These are phyloP conservation scores for Talaromyces trachyspermus DNA, from an alignment of 495 filamentous ascomycete genomes.

Conservation along the genomic window DNA sequence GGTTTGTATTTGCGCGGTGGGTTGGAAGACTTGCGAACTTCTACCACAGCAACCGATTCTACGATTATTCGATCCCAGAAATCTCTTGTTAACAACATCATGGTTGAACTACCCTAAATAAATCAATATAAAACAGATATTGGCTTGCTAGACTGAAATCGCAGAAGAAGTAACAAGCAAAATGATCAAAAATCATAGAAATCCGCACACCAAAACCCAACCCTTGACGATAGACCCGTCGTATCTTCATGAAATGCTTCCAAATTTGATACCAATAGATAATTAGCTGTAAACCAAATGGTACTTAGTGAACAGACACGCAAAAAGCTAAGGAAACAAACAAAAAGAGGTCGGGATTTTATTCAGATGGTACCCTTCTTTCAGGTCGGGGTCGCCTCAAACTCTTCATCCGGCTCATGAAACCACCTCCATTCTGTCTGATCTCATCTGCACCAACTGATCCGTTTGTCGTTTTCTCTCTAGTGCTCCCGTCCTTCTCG, in stretches of 20 bases:
- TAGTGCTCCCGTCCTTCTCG: conserved; percentile 45
- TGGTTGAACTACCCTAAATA: not conserved
- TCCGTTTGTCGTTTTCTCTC: conserved; percentile 67
- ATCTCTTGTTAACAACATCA: not conserved
- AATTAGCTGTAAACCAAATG: too few species aligned
- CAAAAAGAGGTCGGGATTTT: not conserved
- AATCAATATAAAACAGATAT: not conserved
- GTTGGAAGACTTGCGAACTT: too few species aligned
- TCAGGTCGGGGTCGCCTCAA: conserved; percentile 55
- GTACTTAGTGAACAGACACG: too few species aligned
- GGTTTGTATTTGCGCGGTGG: too few species aligned
- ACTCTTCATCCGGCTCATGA: conserved; percentile 82
- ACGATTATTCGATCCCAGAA: too few species aligned
- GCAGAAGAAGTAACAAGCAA: too few species aligned
- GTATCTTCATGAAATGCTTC: conserved; percentile 1
- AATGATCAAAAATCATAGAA: not conserved
- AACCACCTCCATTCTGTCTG: conserved; percentile 48
- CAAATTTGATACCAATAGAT: conserved; percentile 1
- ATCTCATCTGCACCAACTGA: conserved; percentile 26
- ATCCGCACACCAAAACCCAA: too few species aligned
- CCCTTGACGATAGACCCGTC: not conserved
- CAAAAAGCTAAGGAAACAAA: not conserved
- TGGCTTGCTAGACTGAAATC: too few species aligned
- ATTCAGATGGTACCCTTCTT: conserved; percentile 20
- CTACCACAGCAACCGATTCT: too few species aligned